Evolutionary conservation across 257 asterid species (phyloP).

Genomic region (Penstemon eatonii): DNA sequence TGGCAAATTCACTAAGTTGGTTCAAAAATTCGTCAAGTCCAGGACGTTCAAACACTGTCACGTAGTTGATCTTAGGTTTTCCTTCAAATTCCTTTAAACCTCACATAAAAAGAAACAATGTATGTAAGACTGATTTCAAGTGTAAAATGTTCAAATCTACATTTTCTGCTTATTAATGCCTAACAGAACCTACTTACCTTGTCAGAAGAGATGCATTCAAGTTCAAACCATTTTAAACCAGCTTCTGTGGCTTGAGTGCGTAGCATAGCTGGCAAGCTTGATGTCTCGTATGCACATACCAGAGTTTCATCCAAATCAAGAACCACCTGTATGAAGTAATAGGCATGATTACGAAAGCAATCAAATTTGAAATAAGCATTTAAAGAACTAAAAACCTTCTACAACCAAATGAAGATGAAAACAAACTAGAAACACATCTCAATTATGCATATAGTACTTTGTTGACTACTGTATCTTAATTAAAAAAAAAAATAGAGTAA

Average conservation of each 20-base stretch:
- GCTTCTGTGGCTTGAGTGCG: slow-evolving; percentile 86
- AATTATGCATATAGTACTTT: neutral
- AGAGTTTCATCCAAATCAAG: slow-evolving; percentile 95
- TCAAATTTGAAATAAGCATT: slow-evolving; percentile 3
- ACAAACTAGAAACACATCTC: neutral
- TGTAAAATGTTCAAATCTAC: slow-evolving; percentile 20
- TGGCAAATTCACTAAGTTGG: slow-evolving; percentile 84
- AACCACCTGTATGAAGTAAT: slow-evolving; percentile 64
- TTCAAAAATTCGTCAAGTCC: slow-evolving; percentile 74
- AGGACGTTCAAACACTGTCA: slow-evolving; percentile 95
- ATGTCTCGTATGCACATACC: slow-evolving; percentile 85
- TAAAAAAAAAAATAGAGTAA: neutral
- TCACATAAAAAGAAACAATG: slow-evolving; percentile 18
- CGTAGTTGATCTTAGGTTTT: slow-evolving; percentile 86
- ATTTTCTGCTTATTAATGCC: slow-evolving; percentile 12
- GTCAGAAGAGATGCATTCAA: slow-evolving; percentile 61
- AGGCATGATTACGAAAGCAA: slow-evolving; percentile 16
- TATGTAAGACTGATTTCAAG: slow-evolving; percentile 13
- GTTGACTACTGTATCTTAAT: neutral
- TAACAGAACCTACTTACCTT: slow-evolving; percentile 46
- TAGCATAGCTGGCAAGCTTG: slow-evolving; percentile 64
- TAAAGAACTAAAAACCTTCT: neutral
- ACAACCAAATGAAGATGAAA: slow-evolving; percentile 5
- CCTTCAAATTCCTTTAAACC: slow-evolving; percentile 67
- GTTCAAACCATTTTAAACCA: slow-evolving; percentile 84